Percentiles rank a stretch among this genome's conserved stretches.
Evolutionary conservation across 352 stramenopile genomes (phyloP).

Genomic region (Pythium chondricola): DNA sequence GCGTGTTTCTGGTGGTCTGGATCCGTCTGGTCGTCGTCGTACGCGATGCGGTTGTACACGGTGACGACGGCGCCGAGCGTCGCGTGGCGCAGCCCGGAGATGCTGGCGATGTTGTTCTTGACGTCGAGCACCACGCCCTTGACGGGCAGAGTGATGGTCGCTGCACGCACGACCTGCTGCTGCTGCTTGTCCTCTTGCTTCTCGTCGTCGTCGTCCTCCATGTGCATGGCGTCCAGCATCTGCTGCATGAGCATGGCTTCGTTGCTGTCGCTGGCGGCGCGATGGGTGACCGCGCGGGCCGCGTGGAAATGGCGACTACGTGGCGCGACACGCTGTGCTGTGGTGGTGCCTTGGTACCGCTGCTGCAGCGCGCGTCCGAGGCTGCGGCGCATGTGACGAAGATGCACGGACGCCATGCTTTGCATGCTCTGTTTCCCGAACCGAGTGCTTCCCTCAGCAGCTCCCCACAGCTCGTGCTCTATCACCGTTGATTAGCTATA

Average conservation of each 20-base stretch:
- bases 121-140: constrained; percentile 55
- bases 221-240: constrained; percentile 59
- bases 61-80: constrained; percentile 65
- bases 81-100: constrained; percentile 67
- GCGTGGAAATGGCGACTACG: background rate
- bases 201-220: constrained; percentile 23
- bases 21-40: constrained; percentile 6
- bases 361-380: background rate
- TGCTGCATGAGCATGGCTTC: constrained; percentile 61
- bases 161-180: constrained; percentile 4
- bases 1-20: constrained; percentile 1
- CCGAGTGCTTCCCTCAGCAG: too few species aligned
- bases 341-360: background rate
- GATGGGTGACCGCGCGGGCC: constrained; percentile 14
- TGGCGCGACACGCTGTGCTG: background rate
- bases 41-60: constrained; percentile 22
- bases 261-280: constrained; percentile 28
- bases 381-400: background rate
- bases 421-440: too few species aligned
- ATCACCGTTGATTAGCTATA: too few species aligned
- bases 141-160: constrained; percentile 30
- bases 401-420: background rate
- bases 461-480: too few species aligned
- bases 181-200: constrained; percentile 5
- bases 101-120: constrained; percentile 62